These are phyloP conservation scores for Talaromyces thailandensis DNA, from an alignment of 495 filamentous ascomycete genomes.

Conservation along the genomic window DNA sequence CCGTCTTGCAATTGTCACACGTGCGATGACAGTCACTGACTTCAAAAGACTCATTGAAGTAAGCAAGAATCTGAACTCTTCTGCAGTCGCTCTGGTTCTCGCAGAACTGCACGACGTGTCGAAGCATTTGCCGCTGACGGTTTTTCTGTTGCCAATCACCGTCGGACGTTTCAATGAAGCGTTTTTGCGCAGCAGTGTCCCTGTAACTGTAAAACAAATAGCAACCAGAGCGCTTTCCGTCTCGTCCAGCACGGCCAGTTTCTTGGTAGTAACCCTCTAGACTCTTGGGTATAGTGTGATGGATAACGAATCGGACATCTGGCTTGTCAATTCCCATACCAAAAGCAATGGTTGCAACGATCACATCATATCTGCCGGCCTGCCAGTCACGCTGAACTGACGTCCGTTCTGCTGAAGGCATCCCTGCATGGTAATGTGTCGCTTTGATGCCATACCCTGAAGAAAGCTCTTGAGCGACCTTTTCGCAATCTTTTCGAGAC, in stretches of 20 bases:
- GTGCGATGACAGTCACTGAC: constrained; percentile 56
- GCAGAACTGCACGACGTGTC: constrained; percentile 74
- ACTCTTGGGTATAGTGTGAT: constrained; percentile 84
- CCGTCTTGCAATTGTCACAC: constrained; percentile 84
- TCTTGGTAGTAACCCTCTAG: constrained; percentile 99
- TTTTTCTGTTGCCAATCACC: constrained; percentile 68
- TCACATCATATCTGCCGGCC: constrained; percentile 64
- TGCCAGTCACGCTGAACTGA: constrained; percentile 77
- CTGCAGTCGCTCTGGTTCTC: constrained; percentile 82
- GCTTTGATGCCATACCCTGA: constrained; percentile 58
- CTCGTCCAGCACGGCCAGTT: constrained; percentile 87
- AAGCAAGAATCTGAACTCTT: constrained; percentile 76
- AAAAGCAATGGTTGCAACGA: constrained; percentile 98
- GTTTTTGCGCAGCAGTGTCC: constrained; percentile 53
- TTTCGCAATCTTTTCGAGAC: constrained; percentile 74
- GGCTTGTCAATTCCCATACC: constrained; percentile 99
- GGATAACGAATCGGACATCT: constrained; percentile 91
- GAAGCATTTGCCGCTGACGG: constrained; percentile 75
- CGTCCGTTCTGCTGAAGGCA: constrained; percentile 53
- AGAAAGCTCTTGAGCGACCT: constrained; percentile 59
- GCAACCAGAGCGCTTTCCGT: constrained; percentile 79
- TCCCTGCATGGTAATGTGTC: constrained; percentile 76
- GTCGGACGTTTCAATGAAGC: constrained; percentile 74
- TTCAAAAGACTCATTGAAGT: constrained; percentile 82
- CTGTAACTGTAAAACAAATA: constrained; percentile 79